Evolutionary conservation across 2,329 filamentous ascomycete species (phyloP), one percentile per base, ranked within the genome.

Genomic region (Paecilomyces sp.): DNA sequence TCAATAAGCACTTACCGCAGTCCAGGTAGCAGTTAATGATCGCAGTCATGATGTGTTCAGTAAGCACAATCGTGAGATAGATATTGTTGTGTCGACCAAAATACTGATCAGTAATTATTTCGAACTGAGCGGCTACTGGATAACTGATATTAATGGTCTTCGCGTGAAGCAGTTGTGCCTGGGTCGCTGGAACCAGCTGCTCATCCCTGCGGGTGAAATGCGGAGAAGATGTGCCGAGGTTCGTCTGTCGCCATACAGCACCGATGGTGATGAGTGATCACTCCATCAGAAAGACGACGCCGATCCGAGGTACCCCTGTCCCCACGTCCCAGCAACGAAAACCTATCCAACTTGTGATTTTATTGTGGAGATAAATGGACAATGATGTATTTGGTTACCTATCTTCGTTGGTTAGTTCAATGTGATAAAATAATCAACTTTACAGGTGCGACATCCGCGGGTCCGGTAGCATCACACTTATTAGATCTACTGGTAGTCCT

Each of bases 21-120:
- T 90, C 88, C 58, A 90, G 63, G 68, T 88, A 90, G 61, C 81
- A 82, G 62, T 88, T 85, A 64, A 90, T 88, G 59, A 81, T 81
- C 58, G 82, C 80, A 22, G 78, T 78, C 86, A 89, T 88, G 47
- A 36, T 52, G 57, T 18, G 18, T 8, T 18, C 25, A 15, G 6
- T 34, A 3, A 55, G 15, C 5, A 12, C n/a, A 24, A 55, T 55
- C 4, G 18, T 7, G 41, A n/a, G 1, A 47, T 41, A 15, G 15
- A 47, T 47, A n/a, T 18, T 7, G 18, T 15, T 47, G 2, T n/a
- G 52, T 30, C 25, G 24, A 28, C 11, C 3, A 18, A 13, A 24
- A 9, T 8, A 7, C 41, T 9, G 54, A 31, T 34, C 3, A 31
- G 15, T 18, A 55, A 47, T 18, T 18, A 18, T 18, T 22, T 18